Conservation (phyloP, 1,139 yeast genomes). For the Hansenula sp. region DNA sequence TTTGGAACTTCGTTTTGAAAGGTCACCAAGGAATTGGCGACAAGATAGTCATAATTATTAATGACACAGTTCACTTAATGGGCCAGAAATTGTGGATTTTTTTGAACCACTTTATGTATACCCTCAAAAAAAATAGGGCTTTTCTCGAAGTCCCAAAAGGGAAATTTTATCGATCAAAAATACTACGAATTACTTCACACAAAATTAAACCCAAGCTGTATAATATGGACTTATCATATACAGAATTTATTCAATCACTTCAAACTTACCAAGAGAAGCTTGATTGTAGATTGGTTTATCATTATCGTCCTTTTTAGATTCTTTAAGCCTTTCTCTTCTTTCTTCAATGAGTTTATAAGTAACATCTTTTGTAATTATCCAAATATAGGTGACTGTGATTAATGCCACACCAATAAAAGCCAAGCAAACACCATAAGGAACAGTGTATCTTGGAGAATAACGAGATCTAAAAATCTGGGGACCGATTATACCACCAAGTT, state of each 20-base stretch:
- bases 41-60: too few species aligned
- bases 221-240: too few species aligned
- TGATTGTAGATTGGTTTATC: constrained; percentile 9
- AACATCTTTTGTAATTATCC: constrained; percentile 1
- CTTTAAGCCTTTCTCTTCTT: constrained; percentile 4
- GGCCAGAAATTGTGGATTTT: too few species aligned
- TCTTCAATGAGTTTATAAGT: constrained; percentile 2
- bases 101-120: too few species aligned
- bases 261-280: too few species aligned
- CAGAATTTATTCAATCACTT: background rate
- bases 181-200: too few species aligned
- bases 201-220: too few species aligned
- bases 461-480: background rate
- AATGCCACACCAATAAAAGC: constrained; percentile 7
- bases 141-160: background rate
- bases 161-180: background rate
- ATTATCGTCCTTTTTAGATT: constrained; percentile 1
- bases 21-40: too few species aligned
- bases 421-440: constrained; percentile 10
- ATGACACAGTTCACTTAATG: too few species aligned
- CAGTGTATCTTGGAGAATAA: constrained; percentile 2
- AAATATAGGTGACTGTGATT: background rate
- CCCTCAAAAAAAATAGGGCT: too few species aligned
- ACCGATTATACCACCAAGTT: constrained; percentile 1
- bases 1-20: too few species aligned